Evolutionary conservation across 2,329 filamentous ascomycete genomes (phyloP).

Genomic region (Magnaporthiopsis incrustans): DNA sequence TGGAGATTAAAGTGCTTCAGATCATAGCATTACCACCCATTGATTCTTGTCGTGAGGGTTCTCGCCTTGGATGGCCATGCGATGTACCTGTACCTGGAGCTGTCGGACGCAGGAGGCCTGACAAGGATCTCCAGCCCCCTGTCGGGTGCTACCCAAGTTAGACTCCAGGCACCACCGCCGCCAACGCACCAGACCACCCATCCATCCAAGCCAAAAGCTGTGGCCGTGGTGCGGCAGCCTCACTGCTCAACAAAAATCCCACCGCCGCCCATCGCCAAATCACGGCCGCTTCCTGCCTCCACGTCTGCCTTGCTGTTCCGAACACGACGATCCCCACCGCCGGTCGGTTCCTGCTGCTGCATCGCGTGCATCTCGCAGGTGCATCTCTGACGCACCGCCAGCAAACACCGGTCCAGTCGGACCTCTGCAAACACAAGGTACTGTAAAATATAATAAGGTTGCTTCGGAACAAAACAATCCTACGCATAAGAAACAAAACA

Average conservation of each 20-base stretch:
- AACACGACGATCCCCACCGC: background rate
- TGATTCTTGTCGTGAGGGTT: too few species aligned
- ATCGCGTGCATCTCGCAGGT: background rate
- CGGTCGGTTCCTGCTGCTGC: background rate
- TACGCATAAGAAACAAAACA: background rate
- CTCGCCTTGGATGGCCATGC: too few species aligned
- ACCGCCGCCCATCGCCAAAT: background rate
- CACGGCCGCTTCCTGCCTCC: background rate
- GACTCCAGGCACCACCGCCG: background rate
- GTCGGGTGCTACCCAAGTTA: background rate
- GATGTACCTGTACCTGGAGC: background rate
- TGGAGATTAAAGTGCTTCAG: too few species aligned
- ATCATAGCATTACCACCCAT: too few species aligned
- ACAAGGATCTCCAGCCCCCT: background rate
- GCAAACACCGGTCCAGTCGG: background rate
- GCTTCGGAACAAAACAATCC: background rate
- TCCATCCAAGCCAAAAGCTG: background rate
- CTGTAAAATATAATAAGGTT: background rate
- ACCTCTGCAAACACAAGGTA: background rate
- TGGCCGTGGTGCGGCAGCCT: background rate
- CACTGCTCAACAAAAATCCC: slow-evolving; percentile 1
- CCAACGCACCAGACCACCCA: background rate
- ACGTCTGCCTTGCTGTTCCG: background rate
- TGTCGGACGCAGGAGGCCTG: background rate
- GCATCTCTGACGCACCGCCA: background rate